Base-by-base conservation (phyloP, 257 asterid species). In the Phtheirospermum japonicum region DNA sequence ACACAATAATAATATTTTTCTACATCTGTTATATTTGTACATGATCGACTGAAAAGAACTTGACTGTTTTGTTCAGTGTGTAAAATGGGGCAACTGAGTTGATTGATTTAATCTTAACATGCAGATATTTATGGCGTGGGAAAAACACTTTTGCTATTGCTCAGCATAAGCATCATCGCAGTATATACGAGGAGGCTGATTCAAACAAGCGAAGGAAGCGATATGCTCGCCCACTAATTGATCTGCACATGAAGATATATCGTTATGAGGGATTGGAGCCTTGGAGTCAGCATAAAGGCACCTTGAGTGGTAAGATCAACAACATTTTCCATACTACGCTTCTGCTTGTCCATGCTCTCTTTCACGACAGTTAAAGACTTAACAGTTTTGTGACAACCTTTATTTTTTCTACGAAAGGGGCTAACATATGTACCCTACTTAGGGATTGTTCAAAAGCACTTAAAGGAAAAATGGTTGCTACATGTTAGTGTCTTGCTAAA, bases 181-280 rank as follows among this genome's bases (percentile, higher is more conserved):
- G 71, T 59, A 70, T 92, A 68, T 92, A 82, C 55, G 96, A 92
- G 75, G 97, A 92, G 77, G 96, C 97, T 1, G 99, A 89, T 76
- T 64, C 99, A 19, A 89, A 89, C 77, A 89, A 92, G 80, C 73
- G 99, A 67, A 86, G 99, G 73, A 89, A 92, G 74, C 79, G 99
- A 58, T 92, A 92, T 83, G 97, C 98, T 66, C 94, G 97, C 18
- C 98, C 98, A 32, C 83, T 92, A 33, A 86, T 89, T 59, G 97
- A 92, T 79, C 86, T 89, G 42, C 97, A 89, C 14, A 86, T 82
- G 89, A 92, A 85, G 72, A 89, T 89, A 71, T 92, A 92, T 67
- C 77, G 76, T 16, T 83, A 80, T 2, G 99, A 92, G 76, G 95
- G 96, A 74, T 63, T 89, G 96, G 82, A 86, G 79, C 86, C 95